Evolutionary conservation across 129 eudicot species (phyloP), one percentile per base, ranked within the genome.

Genomic region (Pseudognaphalium luteoalbum): DNA sequence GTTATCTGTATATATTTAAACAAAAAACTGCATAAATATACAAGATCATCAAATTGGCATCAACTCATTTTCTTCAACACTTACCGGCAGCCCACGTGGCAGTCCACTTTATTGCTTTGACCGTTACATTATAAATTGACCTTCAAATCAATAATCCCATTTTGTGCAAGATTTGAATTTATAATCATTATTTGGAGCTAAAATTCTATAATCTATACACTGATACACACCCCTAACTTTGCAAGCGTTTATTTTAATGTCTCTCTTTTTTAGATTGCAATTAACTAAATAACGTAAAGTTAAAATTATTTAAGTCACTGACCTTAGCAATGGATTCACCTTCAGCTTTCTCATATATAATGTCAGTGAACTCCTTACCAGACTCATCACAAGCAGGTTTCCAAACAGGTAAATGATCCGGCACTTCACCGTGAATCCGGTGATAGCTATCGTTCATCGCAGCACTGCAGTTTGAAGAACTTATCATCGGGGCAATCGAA

Each of bases 251-350:
- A n/a, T n/a, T n/a, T n/a, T n/a, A n/a, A n/a, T n/a, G n/a, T n/a
- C n/a, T n/a, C n/a, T n/a, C n/a, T n/a, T n/a, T n/a, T n/a, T n/a
- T n/a, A n/a, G n/a, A n/a, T n/a, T n/a, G n/a, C n/a, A n/a, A n/a
- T n/a, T n/a, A n/a, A n/a, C n/a, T n/a, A n/a, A n/a, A n/a, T 12
- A 47, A 47, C 4, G 12, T 47, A 47, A 47, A 6, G 1, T 47
- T 47, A 47, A 47, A n/a, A 47, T 47, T 44, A 44, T 44, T 6
- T 12, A 47, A 57, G 4, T 57, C 7, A 20, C 62, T 57, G 12
- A 94, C 96, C 96, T 91, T 94, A 7, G 97, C 99, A 78, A 91
- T 94, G 86, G 89, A 93, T 86, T 94, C 99, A 37, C 85, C 97
- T 21, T 69, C 85, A 8, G 99, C 93, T 80, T 94, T 94, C 72